These are phyloP conservation scores for Clonostachys solani DNA, from an alignment of 2,329 filamentous ascomycete genomes.

Conservation along the genomic window DNA sequence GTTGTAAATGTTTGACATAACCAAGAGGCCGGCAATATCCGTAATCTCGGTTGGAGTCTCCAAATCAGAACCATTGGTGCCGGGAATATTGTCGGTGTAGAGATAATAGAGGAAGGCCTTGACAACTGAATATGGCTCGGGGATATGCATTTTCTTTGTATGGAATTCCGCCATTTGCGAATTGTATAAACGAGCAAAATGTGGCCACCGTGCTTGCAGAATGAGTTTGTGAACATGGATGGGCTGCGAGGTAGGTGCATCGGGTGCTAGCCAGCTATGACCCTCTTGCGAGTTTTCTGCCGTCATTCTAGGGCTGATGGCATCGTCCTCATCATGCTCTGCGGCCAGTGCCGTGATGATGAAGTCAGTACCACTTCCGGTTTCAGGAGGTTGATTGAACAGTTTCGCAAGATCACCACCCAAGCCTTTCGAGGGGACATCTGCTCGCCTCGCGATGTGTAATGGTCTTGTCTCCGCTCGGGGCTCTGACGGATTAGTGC, in stretches of 20 bases:
- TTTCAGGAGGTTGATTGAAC: slow-evolving; percentile 82
- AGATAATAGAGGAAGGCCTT: slow-evolving; percentile 94
- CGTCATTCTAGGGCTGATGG: slow-evolving; percentile 45
- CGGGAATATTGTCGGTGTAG: slow-evolving; percentile 87
- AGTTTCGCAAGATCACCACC: slow-evolving; percentile 81
- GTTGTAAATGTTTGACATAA: slow-evolving; percentile 98
- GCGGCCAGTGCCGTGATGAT: slow-evolving; percentile 84
- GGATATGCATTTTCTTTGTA: slow-evolving; percentile 95
- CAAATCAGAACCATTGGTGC: slow-evolving; percentile 44
- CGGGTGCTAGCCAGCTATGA: slow-evolving; percentile 55
- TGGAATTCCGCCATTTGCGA: slow-evolving; percentile 98
- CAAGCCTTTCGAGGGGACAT: slow-evolving; percentile 62
- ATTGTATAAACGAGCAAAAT: slow-evolving; percentile 88
- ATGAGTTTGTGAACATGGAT: slow-evolving; percentile 97
- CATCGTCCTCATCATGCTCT: slow-evolving; percentile 64
- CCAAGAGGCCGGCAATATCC: slow-evolving; percentile 88
- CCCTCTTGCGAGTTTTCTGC: slow-evolving; percentile 34
- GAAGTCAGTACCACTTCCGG: slow-evolving; percentile 86
- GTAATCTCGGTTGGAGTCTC: slow-evolving; percentile 73
- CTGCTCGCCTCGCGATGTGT: slow-evolving; percentile 37
- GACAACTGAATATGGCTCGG: slow-evolving; percentile 91
- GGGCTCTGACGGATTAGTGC: slow-evolving; percentile 63
- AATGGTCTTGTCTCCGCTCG: slow-evolving; percentile 44
- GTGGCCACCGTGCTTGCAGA: slow-evolving; percentile 90
- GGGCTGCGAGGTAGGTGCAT: slow-evolving; percentile 67